Conservation (phyloP, 169 alveolate genomes). For the Ophryocystis elektroscirrha region DNA sequence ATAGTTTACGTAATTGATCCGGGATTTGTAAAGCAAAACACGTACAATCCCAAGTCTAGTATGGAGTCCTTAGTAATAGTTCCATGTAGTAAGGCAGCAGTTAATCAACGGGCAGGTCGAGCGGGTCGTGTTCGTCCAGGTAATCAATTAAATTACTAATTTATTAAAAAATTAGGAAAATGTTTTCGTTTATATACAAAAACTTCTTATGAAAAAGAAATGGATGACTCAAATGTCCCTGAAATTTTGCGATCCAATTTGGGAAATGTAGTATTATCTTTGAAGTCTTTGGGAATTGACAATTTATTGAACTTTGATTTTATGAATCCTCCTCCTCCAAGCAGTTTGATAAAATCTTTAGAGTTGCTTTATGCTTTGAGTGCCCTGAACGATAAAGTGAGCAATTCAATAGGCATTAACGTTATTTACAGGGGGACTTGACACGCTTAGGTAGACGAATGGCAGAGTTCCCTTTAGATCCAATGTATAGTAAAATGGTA, state of each 20-base stretch:
- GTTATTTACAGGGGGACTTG: too few relatives aligned
- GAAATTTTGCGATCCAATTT: constrained; percentile 40
- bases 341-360: constrained; percentile 67
- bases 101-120: constrained; percentile 97
- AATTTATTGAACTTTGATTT: constrained; percentile 94
- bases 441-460: constrained; percentile 66
- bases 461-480: constrained; percentile 99
- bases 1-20: constrained; percentile 72
- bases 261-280: constrained; percentile 40
- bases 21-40: constrained; percentile 90
- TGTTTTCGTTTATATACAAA: constrained; percentile 93
- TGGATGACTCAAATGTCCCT: constrained; percentile 52
- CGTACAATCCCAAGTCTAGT: constrained; percentile 87
- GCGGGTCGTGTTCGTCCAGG: constrained; percentile 99
- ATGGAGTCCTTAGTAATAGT: constrained; percentile 79
- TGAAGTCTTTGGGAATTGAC: constrained; percentile 83
- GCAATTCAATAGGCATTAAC: too few relatives aligned
- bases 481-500: constrained; percentile 64
- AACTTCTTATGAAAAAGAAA: constrained; percentile 76
- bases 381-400: constrained; percentile 53
- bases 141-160: constrained; percentile 11
- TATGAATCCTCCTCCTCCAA: constrained; percentile 97
- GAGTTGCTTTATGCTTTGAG: constrained; percentile 90
- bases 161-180: constrained; percentile 27
- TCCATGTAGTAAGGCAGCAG: constrained; percentile 97